Evolutionary conservation across 2,329 filamentous ascomycete species (phyloP).

Genomic region (Hymenoscyphus salicellus): DNA sequence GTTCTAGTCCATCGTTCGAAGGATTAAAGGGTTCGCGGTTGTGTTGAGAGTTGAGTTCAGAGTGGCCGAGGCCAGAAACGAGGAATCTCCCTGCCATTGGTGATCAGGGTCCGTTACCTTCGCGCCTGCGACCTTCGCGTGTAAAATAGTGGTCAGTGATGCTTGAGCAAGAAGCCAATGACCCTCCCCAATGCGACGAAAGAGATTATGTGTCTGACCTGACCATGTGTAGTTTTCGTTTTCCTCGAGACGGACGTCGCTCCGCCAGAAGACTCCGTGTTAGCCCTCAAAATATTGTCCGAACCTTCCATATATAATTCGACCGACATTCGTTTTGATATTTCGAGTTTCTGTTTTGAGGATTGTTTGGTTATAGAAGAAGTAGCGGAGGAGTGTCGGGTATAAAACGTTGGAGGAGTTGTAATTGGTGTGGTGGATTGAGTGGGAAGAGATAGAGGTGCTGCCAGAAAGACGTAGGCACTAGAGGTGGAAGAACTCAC

Average conservation of each 20-base stretch:
- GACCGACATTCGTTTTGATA: conserved; percentile 7
- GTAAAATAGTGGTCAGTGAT: conserved; percentile 37
- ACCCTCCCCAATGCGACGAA: conserved; percentile 9
- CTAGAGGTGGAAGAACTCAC: not conserved
- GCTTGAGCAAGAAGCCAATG: conserved; percentile 20
- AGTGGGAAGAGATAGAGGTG: not conserved
- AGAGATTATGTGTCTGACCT: conserved; percentile 21
- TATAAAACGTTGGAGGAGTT: not conserved
- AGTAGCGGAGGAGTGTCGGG: not conserved
- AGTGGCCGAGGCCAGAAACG: conserved; percentile 22
- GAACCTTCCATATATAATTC: conserved; percentile 9
- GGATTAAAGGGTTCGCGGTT: conserved; percentile 32
- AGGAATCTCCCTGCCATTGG: conserved; percentile 24
- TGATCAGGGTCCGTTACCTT: conserved; percentile 23
- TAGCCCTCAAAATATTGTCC: conserved; percentile 3
- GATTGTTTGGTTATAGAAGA: not conserved
- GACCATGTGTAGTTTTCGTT: conserved; percentile 31
- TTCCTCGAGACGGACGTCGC: conserved; percentile 16
- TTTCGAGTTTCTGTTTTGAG: not conserved
- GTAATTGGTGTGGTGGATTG: not conserved
- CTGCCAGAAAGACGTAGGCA: not conserved
- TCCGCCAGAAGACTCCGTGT: conserved; percentile 1
- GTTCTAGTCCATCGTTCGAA: conserved; percentile 31
- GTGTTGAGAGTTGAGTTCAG: conserved; percentile 7
- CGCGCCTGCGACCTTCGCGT: conserved; percentile 25